These are phyloP conservation scores for Iberis amara DNA, from an alignment of 441 rosid genomes.

Conservation along the genomic window DNA sequence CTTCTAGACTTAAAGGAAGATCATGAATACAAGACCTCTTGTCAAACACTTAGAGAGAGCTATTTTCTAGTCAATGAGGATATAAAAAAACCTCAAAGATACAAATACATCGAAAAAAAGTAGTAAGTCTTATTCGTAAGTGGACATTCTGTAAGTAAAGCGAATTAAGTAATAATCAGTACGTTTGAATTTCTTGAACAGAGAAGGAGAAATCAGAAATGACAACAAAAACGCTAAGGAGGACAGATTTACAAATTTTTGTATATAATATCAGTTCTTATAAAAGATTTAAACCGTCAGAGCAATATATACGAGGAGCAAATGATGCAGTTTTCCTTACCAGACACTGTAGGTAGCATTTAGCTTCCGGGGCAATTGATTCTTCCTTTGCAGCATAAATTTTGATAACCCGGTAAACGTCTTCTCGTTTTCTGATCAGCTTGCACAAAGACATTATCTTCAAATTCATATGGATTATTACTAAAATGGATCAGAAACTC, in stretches of 20 bases:
- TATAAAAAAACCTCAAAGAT: not conserved
- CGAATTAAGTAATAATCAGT: not conserved
- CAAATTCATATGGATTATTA: conserved; percentile 26
- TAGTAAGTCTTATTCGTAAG: not conserved
- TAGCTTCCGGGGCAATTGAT: conserved; percentile 50
- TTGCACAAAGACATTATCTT: conserved; percentile 33
- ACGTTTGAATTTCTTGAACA: conserved; percentile 1
- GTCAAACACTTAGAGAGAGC: not conserved
- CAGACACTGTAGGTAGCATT: conserved; percentile 57
- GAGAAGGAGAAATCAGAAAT: not conserved
- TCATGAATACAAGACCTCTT: conserved; percentile 5
- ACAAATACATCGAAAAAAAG: not conserved
- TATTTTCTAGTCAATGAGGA: conserved; percentile 7
- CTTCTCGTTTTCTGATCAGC: conserved; percentile 72
- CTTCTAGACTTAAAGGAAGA: conserved; percentile 5
- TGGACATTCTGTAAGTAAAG: not conserved
- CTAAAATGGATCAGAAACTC: conserved; percentile 9
- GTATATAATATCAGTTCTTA: not conserved
- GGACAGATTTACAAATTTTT: not conserved
- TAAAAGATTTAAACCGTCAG: conserved; percentile 8
- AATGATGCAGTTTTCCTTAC: conserved; percentile 49
- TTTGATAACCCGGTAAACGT: conserved; percentile 69
- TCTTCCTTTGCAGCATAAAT: conserved; percentile 62
- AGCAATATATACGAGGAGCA: not conserved
- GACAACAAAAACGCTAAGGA: not conserved